phyloP scores from a whole-genome alignment of 2,329 filamentous ascomycete genomes.

The Rhinocladiella mackenziei region DNA sequence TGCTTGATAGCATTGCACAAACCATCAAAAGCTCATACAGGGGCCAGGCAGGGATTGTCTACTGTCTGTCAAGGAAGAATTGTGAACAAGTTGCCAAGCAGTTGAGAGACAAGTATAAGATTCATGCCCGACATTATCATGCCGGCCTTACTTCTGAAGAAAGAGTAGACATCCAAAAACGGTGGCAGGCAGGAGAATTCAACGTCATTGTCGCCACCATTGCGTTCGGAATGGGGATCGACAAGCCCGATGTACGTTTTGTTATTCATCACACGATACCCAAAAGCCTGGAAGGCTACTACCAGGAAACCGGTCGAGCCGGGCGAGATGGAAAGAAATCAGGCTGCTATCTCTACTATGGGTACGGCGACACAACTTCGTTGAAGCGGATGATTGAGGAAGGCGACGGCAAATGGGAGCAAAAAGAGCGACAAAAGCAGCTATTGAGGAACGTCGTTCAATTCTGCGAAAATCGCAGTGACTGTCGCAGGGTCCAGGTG shows the following conservation, averaged over 20 bases:
- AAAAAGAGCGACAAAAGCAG: conserved; percentile 76
- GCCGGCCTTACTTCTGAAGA: conserved; percentile 67
- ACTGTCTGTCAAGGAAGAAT: conserved; percentile 78
- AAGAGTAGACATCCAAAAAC: conserved; percentile 67
- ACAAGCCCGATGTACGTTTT: conserved; percentile 93
- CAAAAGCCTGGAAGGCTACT: conserved; percentile 95
- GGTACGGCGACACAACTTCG: conserved; percentile 68
- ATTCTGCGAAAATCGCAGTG: conserved; percentile 83
- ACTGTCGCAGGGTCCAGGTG: conserved; percentile 83
- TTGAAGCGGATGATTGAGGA: conserved; percentile 78
- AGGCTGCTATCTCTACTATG: conserved; percentile 86
- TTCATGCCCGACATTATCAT: conserved; percentile 81
- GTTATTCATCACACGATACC: conserved; percentile 91
- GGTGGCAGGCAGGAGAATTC: conserved; percentile 75
- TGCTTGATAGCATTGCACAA: conserved; percentile 51
- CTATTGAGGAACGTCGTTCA: conserved; percentile 83
- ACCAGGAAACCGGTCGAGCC: conserved; percentile 94
- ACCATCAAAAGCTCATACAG: conserved; percentile 66
- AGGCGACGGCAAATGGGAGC: conserved; percentile 69
- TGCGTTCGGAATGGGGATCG: conserved; percentile 99
- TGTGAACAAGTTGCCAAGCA: conserved; percentile 75
- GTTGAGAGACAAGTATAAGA: conserved; percentile 57
- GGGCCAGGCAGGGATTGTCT: conserved; percentile 81
- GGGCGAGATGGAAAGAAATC: conserved; percentile 85
- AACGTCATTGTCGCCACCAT: conserved; percentile 97